Evolutionary conservation across 2,329 filamentous ascomycete species (phyloP), one percentile per base, ranked within the genome.

Genomic region (Fusarium xyrophilum): DNA sequence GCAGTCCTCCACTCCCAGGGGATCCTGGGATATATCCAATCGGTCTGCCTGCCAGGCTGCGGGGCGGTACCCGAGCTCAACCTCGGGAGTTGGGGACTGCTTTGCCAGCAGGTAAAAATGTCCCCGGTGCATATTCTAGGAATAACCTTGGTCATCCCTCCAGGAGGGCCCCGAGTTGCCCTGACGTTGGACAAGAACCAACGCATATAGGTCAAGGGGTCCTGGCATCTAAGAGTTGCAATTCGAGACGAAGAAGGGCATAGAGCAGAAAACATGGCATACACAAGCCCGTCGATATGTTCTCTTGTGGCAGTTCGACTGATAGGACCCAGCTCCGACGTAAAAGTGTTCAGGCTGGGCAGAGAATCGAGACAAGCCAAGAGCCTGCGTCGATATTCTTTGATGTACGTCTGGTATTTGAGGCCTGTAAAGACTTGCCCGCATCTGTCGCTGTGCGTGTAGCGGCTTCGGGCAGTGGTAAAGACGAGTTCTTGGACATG

Each of bases 401-500:
- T 36, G 13, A 19, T 23, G 12, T 27, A 25, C 5, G n/a, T 7
- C 13, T 38, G 30, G 6, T 36, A 25, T 8, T 27, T 38, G 0
- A 10, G 17, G 7, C 6, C 23, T 27, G 27, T 25, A 42, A 39
- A 42, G 6, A 30, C 6, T 17, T 60, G 40, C 2, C 36, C 21
- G 2, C 23, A 27, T 40, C 5, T 7, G 11, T 39, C 39, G 19
- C n/a, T 11, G 15, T 63, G 52, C 5, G 21, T 40, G 8, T 56
- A n/a, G 21, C 27, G 33, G 12, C 32, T 50, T 25, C 33, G 19
- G 4, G 27, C 15, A 1, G 38, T 50, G 10, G 28, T 36, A n/a
- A 53, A 63, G 14, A 63, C 39, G 19, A 59, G n/a, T 44, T 59
- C 56, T n/a, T 56, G 50, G 10, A 56, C 56, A 25, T 27, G n/a